phyloP scores from a whole-genome alignment of 2,329 filamentous ascomycete species.

The Phaeosphaeria sp. region DNA sequence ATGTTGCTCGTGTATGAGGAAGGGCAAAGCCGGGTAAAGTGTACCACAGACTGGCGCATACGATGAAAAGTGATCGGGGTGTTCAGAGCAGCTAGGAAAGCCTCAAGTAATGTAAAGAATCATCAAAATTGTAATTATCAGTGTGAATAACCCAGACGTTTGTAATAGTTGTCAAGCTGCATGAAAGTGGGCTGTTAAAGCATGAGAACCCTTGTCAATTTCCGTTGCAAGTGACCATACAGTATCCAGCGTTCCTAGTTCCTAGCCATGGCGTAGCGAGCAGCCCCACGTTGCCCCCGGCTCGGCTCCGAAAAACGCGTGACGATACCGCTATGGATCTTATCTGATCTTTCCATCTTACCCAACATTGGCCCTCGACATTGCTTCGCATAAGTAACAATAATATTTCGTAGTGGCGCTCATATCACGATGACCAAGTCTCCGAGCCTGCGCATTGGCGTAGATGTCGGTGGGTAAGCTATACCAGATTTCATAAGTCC shows the following conservation, averaged over 20 bases:
- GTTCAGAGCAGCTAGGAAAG: too few species aligned
- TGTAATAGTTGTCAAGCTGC: too few species aligned
- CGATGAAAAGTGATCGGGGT: too few species aligned
- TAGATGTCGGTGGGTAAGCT: constrained; percentile 52
- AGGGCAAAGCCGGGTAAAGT: neutral
- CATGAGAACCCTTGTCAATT: too few species aligned
- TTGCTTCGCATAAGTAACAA: neutral
- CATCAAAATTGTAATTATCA: too few species aligned
- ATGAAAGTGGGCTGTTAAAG: too few species aligned
- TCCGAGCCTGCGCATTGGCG: constrained; percentile 49
- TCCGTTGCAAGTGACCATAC: too few species aligned
- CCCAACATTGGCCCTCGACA: neutral
- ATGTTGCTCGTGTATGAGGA: neutral
- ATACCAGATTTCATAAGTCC: neutral
- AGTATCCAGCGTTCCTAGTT: too few species aligned
- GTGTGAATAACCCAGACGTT: too few species aligned
- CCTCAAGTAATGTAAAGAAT: too few species aligned
- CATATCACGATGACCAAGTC: constrained; percentile 10
- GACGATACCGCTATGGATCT: neutral
- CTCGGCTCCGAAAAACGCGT: neutral
- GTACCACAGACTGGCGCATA: too few species aligned
- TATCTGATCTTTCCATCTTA: constrained; percentile 1
- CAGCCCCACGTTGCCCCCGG: neutral
- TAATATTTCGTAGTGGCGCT: neutral
- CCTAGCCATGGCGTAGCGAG: neutral